Percentiles rank a stretch among this genome's conserved stretches.
phyloP scores from a whole-genome alignment of 129 eudicot species.

The Flaveria trinervia region DNA sequence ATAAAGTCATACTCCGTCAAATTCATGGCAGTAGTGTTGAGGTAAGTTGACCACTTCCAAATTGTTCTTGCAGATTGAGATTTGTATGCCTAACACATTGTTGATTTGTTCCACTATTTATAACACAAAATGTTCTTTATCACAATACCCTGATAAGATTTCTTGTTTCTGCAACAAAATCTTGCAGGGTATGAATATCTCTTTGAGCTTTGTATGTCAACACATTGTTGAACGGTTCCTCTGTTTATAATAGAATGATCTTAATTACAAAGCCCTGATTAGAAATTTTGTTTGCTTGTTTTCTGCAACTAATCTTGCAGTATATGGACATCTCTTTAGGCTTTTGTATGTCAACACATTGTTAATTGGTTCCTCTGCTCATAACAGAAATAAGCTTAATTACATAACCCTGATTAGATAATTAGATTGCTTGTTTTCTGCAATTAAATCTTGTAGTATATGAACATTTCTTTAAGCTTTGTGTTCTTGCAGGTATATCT shows the following conservation, averaged over 20 bases:
- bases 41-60: background rate
- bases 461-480: background rate
- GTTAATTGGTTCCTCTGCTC: background rate
- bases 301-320: slow-evolving; percentile 1
- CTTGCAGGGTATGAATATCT: no score
- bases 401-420: background rate
- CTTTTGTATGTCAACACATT: background rate
- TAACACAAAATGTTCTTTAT: no score
- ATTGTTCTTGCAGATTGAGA: no score
- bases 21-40: background rate
- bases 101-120: background rate
- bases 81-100: no score
- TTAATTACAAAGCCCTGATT: background rate
- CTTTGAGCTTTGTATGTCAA: no score
- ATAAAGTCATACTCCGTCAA: slow-evolving; percentile 66
- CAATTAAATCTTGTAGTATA: background rate
- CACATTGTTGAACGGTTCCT: background rate
- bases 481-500: slow-evolving; percentile 45
- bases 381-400: background rate
- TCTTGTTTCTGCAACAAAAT: background rate
- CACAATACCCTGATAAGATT: no score
- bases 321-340: background rate
- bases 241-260: background rate
- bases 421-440: background rate
- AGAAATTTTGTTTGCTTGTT: background rate